These are phyloP conservation scores for Aspergillus fructus DNA, from an alignment of 2,329 filamentous ascomycete genomes.

Conservation along the genomic window DNA sequence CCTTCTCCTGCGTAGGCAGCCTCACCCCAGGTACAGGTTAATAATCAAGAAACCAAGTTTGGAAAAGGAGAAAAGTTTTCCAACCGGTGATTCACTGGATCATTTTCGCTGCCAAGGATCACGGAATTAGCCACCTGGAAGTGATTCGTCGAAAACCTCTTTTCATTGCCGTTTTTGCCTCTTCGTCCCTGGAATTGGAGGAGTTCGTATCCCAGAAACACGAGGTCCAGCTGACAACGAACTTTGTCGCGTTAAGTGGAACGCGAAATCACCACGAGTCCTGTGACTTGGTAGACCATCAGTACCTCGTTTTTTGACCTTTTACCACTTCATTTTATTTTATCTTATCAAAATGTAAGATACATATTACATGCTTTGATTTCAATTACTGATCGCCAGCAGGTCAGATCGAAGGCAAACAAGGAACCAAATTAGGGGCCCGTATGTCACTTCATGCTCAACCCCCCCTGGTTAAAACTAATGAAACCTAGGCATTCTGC, in stretches of 20 bases:
- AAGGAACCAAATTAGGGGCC: slow-evolving; percentile 41
- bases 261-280: slow-evolving; percentile 41
- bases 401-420: slow-evolving; percentile 32
- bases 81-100: slow-evolving; percentile 4
- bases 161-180: neutral
- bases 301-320: neutral
- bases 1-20: neutral
- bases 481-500: slow-evolving; percentile 56
- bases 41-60: slow-evolving; percentile 13
- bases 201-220: slow-evolving; percentile 1
- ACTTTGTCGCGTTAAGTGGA: slow-evolving; percentile 39
- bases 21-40: slow-evolving; percentile 1
- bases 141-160: slow-evolving; percentile 5
- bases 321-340: neutral
- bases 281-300: slow-evolving; percentile 25
- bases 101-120: neutral
- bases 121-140: slow-evolving; percentile 8
- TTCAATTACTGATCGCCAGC: slow-evolving; percentile 7
- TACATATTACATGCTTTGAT: neutral
- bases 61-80: slow-evolving; percentile 12
- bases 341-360: slow-evolving; percentile 14
- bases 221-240: slow-evolving; percentile 14
- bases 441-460: slow-evolving; percentile 38
- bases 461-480: slow-evolving; percentile 11
- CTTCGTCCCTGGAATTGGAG: neutral